Conservation (phyloP, 73 alveolate species). For the Tetrahymena elliotti region DNA sequence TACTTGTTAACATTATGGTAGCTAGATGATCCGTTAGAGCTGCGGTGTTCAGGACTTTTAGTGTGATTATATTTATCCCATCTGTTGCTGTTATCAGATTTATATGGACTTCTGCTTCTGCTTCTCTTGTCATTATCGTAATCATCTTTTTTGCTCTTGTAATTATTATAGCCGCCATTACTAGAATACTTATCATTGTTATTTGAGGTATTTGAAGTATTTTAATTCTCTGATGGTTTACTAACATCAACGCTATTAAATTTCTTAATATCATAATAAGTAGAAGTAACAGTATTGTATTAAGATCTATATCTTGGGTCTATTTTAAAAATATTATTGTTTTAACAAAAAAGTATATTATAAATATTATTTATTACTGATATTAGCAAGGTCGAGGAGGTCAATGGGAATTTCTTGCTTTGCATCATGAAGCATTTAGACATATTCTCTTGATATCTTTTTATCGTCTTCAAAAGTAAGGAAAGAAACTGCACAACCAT, state of each 20-base stretch:
- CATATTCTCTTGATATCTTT: conserved; percentile 35
- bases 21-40: background rate
- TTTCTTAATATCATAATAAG: background rate
- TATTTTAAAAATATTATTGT: background rate
- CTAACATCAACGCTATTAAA: background rate
- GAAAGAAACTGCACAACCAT: conserved; percentile 49
- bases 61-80: background rate
- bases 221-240: background rate
- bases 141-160: background rate
- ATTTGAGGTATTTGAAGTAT: background rate
- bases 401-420: conserved; percentile 46
- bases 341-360: background rate
- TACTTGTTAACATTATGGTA: background rate
- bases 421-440: conserved; percentile 42
- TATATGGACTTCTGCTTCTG: background rate
- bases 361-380: background rate
- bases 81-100: background rate
- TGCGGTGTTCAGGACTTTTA: background rate
- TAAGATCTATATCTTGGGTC: background rate
- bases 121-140: background rate
- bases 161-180: background rate
- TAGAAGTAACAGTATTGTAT: background rate
- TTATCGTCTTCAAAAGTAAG: conserved; percentile 51
- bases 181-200: background rate
- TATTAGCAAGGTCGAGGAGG: conserved; percentile 29